Evolutionary conservation across 2,329 filamentous ascomycete genomes (phyloP).

Genomic region (Botrytis fragariae): DNA sequence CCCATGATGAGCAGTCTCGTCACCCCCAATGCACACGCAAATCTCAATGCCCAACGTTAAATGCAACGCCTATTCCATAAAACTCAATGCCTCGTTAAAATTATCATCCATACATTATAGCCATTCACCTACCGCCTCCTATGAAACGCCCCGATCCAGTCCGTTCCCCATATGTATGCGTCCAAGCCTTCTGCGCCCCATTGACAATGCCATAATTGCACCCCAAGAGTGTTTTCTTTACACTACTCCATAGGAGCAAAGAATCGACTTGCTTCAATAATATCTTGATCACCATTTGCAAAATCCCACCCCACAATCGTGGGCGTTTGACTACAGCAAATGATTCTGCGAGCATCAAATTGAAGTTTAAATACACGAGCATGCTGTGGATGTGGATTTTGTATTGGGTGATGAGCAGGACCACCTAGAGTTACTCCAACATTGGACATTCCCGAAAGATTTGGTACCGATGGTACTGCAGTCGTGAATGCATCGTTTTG

Average conservation of each 20-base stretch:
- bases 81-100: background rate
- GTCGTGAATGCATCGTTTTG: background rate
- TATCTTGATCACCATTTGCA: slow-evolving; percentile 77
- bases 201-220: background rate
- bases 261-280: slow-evolving; percentile 74
- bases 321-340: slow-evolving; percentile 89
- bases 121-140: background rate
- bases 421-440: background rate
- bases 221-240: background rate
- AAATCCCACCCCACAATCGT: slow-evolving; percentile 98
- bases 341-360: slow-evolving; percentile 88
- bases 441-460: slow-evolving; percentile 27
- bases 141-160: background rate
- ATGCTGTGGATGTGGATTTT: slow-evolving; percentile 24
- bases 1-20: background rate
- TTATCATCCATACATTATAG: background rate
- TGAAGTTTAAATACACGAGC: slow-evolving; percentile 88
- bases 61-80: background rate
- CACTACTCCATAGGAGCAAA: slow-evolving; percentile 62
- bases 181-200: background rate
- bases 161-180: background rate
- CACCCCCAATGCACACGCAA: background rate
- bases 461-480: slow-evolving; percentile 11
- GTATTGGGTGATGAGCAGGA: background rate
- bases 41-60: background rate